These are phyloP conservation scores for Zygosaccharomyces pseudobailii DNA, from an alignment of 1,139 yeast genomes.

Conservation along the genomic window DNA sequence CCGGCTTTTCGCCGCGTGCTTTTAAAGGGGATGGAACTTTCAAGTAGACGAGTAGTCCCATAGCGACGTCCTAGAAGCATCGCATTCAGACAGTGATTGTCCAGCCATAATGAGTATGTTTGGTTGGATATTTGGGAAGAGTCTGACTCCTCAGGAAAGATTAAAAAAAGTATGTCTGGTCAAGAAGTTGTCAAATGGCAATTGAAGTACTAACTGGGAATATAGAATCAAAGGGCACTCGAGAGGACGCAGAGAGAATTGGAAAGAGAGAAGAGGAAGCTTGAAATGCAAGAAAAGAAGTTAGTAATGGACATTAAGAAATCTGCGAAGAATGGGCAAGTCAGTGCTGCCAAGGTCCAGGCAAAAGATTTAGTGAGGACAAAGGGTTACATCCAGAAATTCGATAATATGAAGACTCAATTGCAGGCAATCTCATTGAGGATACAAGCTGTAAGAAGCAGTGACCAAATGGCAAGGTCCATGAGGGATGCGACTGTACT, in stretches of 20 bases:
- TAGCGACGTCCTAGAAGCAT: neutral
- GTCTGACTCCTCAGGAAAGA: conserved; percentile 89
- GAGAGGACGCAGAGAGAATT: conserved; percentile 93
- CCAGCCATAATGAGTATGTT: conserved; percentile 49
- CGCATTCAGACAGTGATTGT: neutral
- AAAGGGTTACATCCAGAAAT: conserved; percentile 72
- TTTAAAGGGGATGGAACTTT: neutral
- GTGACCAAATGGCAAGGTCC: conserved; percentile 91
- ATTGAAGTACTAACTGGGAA: neutral
- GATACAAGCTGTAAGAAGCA: conserved; percentile 85
- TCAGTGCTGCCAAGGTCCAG: conserved; percentile 86
- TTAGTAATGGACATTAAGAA: conserved; percentile 80
- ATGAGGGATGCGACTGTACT: conserved; percentile 94
- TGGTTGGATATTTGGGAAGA: conserved; percentile 95
- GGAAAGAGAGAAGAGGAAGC: conserved; percentile 76
- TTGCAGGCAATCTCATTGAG: conserved; percentile 89
- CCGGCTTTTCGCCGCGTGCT: neutral
- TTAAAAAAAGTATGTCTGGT: conserved; percentile 55
- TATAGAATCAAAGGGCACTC: conserved; percentile 78
- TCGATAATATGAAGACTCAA: conserved; percentile 91
- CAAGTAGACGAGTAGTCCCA: neutral
- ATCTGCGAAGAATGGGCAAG: conserved; percentile 85
- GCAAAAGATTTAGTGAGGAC: conserved; percentile 94
- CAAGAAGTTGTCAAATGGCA: neutral
- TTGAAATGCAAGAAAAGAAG: conserved; percentile 89